Conservation (phyloP, 352 stramenopile genomes). For the Phytophthora quininea region DNA sequence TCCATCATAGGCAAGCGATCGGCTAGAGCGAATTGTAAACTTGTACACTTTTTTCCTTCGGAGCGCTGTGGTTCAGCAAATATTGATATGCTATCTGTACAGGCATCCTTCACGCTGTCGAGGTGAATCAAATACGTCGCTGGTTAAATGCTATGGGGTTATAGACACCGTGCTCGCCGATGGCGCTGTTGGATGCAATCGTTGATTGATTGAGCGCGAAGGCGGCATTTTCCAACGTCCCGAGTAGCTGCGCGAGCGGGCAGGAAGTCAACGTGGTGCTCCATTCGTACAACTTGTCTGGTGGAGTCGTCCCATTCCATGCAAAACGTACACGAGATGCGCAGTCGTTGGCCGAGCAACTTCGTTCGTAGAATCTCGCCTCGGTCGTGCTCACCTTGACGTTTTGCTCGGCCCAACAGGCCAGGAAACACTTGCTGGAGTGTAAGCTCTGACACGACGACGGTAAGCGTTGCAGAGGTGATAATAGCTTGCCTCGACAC, state of each 20-base stretch:
- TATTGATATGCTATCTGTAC: too few species aligned
- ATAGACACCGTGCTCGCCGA: background rate
- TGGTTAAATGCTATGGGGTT: too few species aligned
- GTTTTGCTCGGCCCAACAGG: background rate
- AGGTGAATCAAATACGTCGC: background rate
- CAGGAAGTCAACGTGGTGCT: constrained; percentile 18
- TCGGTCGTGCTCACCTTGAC: constrained; percentile 1
- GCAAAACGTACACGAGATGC: constrained; percentile 16
- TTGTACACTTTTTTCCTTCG: background rate
- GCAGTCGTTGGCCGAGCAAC: constrained; percentile 16
- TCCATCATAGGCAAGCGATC: too few species aligned
- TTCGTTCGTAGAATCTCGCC: constrained; percentile 4
- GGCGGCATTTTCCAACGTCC: constrained; percentile 5
- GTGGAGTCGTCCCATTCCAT: constrained; percentile 27
- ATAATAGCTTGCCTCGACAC: background rate
- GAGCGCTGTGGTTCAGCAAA: too few species aligned
- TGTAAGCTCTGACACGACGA: constrained; percentile 15
- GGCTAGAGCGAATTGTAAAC: too few species aligned
- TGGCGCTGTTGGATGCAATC: constrained; percentile 8
- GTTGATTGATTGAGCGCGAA: constrained; percentile 17
- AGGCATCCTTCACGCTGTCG: too few species aligned
- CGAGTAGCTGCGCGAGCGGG: constrained; percentile 16
- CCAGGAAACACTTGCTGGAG: constrained; percentile 22
- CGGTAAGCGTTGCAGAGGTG: constrained; percentile 1
- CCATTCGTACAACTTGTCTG: constrained; percentile 18